A percentile compares a stretch with the other conserved stretches of the same genome.
Conservation (phyloP, 2,329 filamentous ascomycete genomes). For the Trichoderma polysporum region DNA sequence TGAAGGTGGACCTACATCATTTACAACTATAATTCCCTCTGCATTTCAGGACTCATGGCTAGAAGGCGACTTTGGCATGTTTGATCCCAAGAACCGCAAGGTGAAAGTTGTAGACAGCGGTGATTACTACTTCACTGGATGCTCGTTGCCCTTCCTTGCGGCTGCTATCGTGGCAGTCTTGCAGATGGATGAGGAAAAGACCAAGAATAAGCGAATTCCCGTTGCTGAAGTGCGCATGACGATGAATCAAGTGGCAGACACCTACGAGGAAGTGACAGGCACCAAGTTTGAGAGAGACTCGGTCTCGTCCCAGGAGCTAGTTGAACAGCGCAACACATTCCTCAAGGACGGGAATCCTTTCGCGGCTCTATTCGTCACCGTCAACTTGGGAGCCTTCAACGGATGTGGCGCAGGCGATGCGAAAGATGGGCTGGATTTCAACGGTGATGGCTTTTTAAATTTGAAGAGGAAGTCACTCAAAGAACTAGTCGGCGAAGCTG, state of each 20-base stretch:
- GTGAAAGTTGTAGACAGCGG: not conserved
- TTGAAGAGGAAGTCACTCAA: too few relatives aligned
- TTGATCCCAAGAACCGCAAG: not conserved
- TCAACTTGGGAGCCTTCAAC: too few relatives aligned
- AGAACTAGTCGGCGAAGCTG: too few relatives aligned
- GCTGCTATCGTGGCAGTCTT: not conserved
- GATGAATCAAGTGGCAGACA: not conserved
- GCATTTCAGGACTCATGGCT: conserved; percentile 17
- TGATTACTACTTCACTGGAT: not conserved
- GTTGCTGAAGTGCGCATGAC: conserved; percentile 4
- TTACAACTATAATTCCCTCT: conserved; percentile 9
- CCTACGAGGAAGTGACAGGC: not conserved
- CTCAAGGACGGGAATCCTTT: too few relatives aligned
- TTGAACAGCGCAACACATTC: too few relatives aligned
- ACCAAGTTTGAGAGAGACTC: too few relatives aligned
- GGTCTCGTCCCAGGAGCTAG: too few relatives aligned
- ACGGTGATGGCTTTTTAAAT: too few relatives aligned
- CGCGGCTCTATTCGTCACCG: too few relatives aligned
- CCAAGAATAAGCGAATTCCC: conserved; percentile 11
- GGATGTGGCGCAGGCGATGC: too few relatives aligned
- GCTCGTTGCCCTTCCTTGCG: not conserved
- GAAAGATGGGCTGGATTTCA: too few relatives aligned
- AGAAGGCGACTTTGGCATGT: conserved; percentile 2
- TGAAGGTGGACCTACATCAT: conserved; percentile 9
- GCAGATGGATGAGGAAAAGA: conserved; percentile 5